These are phyloP conservation scores for Rosellinia necatrix DNA, from an alignment of 2,329 filamentous ascomycete genomes.

Conservation along the genomic window DNA sequence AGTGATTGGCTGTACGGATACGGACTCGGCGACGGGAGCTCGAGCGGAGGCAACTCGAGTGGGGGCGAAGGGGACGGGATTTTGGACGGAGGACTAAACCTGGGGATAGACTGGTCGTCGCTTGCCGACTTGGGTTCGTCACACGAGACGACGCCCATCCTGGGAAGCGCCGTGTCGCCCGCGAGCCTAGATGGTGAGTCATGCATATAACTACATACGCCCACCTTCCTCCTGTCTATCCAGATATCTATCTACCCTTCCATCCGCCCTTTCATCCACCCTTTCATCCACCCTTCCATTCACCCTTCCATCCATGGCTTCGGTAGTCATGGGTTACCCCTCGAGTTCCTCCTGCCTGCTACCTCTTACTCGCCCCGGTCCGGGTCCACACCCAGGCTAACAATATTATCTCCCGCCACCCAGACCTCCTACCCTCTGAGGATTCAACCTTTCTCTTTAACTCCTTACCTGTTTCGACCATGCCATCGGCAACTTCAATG, in stretches of 20 bases:
- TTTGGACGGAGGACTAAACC: conserved; percentile 10
- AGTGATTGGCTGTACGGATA: conserved; percentile 36
- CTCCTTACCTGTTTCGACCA: conserved; percentile 21
- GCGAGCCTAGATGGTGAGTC: conserved; percentile 36
- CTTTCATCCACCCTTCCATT: not conserved
- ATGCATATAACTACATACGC: no score
- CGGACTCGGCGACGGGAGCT: conserved; percentile 22
- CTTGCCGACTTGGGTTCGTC: conserved; percentile 31
- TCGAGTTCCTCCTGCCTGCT: not conserved
- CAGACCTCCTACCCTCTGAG: conserved; percentile 33
- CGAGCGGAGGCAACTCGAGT: conserved; percentile 23
- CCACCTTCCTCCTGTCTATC: no score
- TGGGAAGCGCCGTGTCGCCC: conserved; percentile 31
- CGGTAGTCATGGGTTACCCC: not conserved
- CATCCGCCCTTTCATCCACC: not conserved
- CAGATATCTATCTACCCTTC: not conserved
- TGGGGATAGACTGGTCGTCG: conserved; percentile 35
- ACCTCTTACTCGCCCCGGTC: not conserved
- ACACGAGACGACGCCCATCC: conserved; percentile 31
- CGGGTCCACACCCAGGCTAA: conserved; percentile 16
- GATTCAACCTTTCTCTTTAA: conserved; percentile 35
- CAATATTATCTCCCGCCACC: not conserved
- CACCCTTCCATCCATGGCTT: not conserved
- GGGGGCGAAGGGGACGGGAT: conserved; percentile 21
- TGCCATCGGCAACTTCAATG: conserved; percentile 25